Percentiles rank a stretch among this genome's conserved stretches.
Conservation (phyloP, 2,329 filamentous ascomycete genomes). For the Colletotrichum coccodes region DNA sequence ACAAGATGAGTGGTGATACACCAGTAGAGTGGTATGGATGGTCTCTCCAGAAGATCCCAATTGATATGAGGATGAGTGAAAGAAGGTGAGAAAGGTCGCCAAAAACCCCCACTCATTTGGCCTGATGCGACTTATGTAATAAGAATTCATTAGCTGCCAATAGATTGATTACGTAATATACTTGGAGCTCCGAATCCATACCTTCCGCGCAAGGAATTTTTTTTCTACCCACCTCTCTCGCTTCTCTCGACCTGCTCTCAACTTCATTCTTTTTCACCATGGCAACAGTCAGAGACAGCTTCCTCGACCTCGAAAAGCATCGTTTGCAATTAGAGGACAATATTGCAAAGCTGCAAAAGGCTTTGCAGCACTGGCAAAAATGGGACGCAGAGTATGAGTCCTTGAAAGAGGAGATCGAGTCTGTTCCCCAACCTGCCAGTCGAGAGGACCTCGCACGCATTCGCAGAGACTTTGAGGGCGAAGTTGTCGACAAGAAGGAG, state of each 20-base stretch:
- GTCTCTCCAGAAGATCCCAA: no score
- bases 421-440: constrained; percentile 57
- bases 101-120: neutral
- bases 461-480: constrained; percentile 68
- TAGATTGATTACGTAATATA: constrained; percentile 26
- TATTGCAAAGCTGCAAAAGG: constrained; percentile 77
- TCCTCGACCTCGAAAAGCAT: constrained; percentile 79
- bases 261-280: constrained; percentile 41
- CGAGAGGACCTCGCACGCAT: constrained; percentile 67
- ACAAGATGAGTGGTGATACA: no score
- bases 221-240: neutral
- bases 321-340: constrained; percentile 80
- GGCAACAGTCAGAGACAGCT: constrained; percentile 57
- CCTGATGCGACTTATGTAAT: constrained; percentile 4
- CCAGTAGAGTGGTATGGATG: no score
- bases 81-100: neutral
- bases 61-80: no score
- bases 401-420: constrained; percentile 82
- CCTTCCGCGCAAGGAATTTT: constrained; percentile 19
- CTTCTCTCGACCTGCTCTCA: neutral
- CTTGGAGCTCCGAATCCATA: constrained; percentile 13
- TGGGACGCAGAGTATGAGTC: constrained; percentile 94
- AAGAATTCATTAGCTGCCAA: no score
- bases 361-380: constrained; percentile 87
- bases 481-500: constrained; percentile 69